Evolutionary conservation across 768 basidiomycete species (phyloP).

Genomic region (Auriscalpium orientale): DNA sequence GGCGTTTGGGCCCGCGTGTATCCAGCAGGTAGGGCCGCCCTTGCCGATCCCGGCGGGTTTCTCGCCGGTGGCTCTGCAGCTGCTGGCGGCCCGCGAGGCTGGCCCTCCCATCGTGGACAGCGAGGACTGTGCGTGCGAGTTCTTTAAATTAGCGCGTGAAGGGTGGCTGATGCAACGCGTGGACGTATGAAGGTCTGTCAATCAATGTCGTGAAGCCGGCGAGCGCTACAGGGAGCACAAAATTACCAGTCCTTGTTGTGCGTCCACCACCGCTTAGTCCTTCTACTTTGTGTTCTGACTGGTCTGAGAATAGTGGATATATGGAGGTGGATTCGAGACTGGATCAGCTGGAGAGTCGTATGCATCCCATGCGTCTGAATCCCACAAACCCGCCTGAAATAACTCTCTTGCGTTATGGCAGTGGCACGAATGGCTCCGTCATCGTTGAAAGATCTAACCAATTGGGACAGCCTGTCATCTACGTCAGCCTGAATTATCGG

Average conservation of each 20-base stretch:
- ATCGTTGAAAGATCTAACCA: slow-evolving; percentile 19
- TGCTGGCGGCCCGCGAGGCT: not conserved
- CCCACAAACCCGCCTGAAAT: not conserved
- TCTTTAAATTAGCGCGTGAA: not conserved
- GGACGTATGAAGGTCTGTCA: slow-evolving; percentile 12
- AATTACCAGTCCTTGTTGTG: slow-evolving; percentile 20
- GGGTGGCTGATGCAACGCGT: not conserved
- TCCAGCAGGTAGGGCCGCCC: not conserved
- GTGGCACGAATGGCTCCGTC: not conserved
- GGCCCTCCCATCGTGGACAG: not conserved
- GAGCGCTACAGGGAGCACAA: not conserved
- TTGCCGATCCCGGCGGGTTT: not conserved
- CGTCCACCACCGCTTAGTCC: not conserved
- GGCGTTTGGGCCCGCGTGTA: too few relatives aligned
- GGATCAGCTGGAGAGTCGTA: not conserved
- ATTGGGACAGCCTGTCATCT: slow-evolving; percentile 16
- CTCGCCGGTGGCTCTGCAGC: not conserved
- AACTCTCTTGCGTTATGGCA: not conserved
- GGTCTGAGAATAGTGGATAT: slow-evolving; percentile 15
- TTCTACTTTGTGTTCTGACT: not conserved
- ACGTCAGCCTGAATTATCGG: slow-evolving; percentile 21
- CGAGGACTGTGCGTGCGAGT: slow-evolving; percentile 15
- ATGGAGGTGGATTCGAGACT: slow-evolving; percentile 7
- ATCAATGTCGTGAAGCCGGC: slow-evolving; percentile 16
- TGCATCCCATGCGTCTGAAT: not conserved